These are phyloP conservation scores for Myotisia sp. DNA, from an alignment of 2,329 filamentous ascomycete genomes.

Conservation along the genomic window DNA sequence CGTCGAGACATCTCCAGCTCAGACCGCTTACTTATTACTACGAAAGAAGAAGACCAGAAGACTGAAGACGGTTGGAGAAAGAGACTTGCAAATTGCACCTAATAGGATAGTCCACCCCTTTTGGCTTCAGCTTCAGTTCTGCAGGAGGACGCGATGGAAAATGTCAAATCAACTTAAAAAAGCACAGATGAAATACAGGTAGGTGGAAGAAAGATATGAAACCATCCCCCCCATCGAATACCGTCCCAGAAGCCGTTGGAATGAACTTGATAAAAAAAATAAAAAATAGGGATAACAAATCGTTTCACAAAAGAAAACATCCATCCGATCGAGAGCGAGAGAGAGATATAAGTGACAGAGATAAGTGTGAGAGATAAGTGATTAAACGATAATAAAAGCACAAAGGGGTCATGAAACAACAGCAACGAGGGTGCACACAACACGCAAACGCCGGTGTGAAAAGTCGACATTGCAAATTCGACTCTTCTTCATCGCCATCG, in stretches of 20 bases:
- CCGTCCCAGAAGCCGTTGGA: constrained; percentile 8
- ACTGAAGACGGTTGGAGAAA: too few relatives aligned
- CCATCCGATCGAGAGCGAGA: constrained; percentile 2
- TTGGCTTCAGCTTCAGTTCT: too few relatives aligned
- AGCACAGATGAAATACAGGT: too few relatives aligned
- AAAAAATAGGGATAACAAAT: constrained; percentile 7
- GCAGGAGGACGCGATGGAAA: too few relatives aligned
- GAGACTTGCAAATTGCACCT: too few relatives aligned
- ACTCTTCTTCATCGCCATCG: neutral
- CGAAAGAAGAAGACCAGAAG: too few relatives aligned
- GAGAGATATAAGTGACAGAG: constrained; percentile 2
- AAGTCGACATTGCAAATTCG: neutral
- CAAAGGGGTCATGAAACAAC: too few relatives aligned
- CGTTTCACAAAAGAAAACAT: constrained; percentile 5
- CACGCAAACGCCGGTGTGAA: constrained; percentile 1
- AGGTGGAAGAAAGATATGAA: constrained; percentile 9
- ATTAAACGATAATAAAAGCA: too few relatives aligned
- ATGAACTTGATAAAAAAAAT: constrained; percentile 5
- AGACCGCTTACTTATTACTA: too few relatives aligned
- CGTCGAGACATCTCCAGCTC: too few relatives aligned
- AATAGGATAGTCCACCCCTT: too few relatives aligned
- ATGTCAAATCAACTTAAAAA: too few relatives aligned
- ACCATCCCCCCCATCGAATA: constrained; percentile 5
- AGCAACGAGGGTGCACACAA: constrained; percentile 1
- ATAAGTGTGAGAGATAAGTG: constrained; percentile 2